phyloP scores from a whole-genome alignment of 2,329 filamentous ascomycete genomes.

The Fusarium pininemorale region DNA sequence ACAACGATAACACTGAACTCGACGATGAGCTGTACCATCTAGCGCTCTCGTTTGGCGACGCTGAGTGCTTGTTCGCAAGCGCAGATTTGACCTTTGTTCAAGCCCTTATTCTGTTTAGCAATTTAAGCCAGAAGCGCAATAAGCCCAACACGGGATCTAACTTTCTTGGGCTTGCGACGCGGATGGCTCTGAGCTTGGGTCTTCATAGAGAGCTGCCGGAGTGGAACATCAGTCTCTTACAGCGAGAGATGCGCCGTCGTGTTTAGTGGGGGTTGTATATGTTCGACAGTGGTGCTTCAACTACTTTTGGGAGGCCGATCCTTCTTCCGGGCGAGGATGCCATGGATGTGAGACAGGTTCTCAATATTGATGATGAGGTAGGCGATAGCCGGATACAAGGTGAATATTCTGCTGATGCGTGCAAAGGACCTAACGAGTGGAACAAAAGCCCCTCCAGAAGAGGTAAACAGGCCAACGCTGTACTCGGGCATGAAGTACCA shows the following conservation, averaged over 20 bases:
- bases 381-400: fast-evolving
- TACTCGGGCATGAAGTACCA: not conserved
- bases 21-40: not conserved
- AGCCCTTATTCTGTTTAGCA: not conserved
- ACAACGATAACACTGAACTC: not conserved
- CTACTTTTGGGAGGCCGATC: not conserved
- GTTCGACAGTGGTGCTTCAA: not conserved
- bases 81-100: not conserved
- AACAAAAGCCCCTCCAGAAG: not conserved
- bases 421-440: not conserved
- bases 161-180: not conserved
- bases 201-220: not conserved
- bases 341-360: not conserved
- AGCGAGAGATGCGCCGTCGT: not conserved
- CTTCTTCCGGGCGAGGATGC: not conserved
- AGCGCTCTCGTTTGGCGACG: not conserved
- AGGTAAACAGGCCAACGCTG: not conserved
- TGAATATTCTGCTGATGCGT: not conserved
- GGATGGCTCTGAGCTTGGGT: not conserved
- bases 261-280: not conserved
- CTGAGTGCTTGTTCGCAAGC: not conserved
- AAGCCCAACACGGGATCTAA: not conserved
- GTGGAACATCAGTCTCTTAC: not conserved
- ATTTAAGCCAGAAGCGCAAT: not conserved
- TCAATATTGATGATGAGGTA: not conserved